Conservation (phyloP, 2,329 filamentous ascomycete species). For the Fusarium albidum region DNA sequence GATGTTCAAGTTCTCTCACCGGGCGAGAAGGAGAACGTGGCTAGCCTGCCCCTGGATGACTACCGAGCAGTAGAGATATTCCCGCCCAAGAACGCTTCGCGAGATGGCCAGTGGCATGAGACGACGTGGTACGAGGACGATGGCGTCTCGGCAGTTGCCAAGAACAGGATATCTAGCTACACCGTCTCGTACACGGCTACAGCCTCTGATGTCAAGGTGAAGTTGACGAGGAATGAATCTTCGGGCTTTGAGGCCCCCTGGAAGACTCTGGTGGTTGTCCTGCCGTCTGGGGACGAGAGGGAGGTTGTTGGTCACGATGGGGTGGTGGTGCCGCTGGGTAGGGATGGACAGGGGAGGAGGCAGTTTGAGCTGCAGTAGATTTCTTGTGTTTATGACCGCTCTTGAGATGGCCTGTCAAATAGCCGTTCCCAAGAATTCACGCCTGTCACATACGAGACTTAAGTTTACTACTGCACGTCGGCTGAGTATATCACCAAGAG, state of each 20-base stretch:
- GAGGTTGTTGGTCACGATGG: too few species aligned
- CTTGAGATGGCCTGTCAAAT: too few species aligned
- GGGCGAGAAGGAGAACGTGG: constrained; percentile 48
- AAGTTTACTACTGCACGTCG: too few species aligned
- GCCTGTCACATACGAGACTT: too few species aligned
- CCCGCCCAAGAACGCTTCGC: constrained; percentile 40
- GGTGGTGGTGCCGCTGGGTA: too few species aligned
- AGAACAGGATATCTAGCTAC: constrained; percentile 46
- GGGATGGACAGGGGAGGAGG: too few species aligned
- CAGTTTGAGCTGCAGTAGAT: too few species aligned
- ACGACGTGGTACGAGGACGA: constrained; percentile 51
- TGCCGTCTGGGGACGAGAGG: constrained; percentile 43
- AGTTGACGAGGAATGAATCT: constrained; percentile 42
- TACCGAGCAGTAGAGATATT: constrained; percentile 54
- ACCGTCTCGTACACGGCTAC: constrained; percentile 39
- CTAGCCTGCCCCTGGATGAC: constrained; percentile 50
- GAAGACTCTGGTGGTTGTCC: constrained; percentile 43
- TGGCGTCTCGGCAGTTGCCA: constrained; percentile 43
- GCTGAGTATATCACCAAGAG: too few species aligned
- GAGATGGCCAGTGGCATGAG: constrained; percentile 38
- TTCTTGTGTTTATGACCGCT: too few species aligned
- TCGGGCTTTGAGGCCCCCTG: constrained; percentile 46
- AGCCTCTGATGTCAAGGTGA: constrained; percentile 34
- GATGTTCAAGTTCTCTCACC: constrained; percentile 48
- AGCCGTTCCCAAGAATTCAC: too few species aligned